These are phyloP conservation scores for Aethionema arabicum DNA, from an alignment of 345 rosid genomes.

Conservation along the genomic window DNA sequence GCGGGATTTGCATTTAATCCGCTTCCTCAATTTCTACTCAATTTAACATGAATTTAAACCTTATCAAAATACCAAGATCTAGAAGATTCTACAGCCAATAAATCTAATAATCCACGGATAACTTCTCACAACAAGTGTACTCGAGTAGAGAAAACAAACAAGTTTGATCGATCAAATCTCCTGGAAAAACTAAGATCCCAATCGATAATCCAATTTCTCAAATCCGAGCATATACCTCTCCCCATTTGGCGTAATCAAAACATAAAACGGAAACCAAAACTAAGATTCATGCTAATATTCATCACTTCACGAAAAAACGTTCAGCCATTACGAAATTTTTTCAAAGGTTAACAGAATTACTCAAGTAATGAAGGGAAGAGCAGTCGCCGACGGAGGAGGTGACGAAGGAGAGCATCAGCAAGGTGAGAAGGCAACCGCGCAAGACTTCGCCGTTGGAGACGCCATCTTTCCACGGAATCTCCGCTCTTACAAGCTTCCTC, in stretches of 20 bases:
- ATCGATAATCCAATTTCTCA: slow-evolving; percentile 3
- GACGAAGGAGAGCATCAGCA: slow-evolving; percentile 68
- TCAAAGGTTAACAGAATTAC: slow-evolving; percentile 38
- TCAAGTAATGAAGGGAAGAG: slow-evolving; percentile 91
- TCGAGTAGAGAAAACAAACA: neutral
- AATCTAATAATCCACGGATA: slow-evolving; percentile 12
- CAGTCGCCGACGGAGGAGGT: slow-evolving; percentile 64
- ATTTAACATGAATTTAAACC: neutral
- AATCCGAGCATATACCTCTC: neutral
- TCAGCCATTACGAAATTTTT: neutral
- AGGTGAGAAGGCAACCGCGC: slow-evolving; percentile 74
- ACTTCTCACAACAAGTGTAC: neutral
- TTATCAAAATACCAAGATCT: neutral
- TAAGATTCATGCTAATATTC: slow-evolving; percentile 9
- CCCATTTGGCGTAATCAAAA: neutral
- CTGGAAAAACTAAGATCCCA: slow-evolving; percentile 10
- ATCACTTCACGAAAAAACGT: neutral
- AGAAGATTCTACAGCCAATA: neutral
- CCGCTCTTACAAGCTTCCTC: slow-evolving; percentile 67
- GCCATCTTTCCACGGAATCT: slow-evolving; percentile 69
- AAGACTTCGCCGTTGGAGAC: slow-evolving; percentile 69
- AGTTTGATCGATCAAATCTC: neutral
- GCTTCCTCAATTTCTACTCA: slow-evolving; percentile 1
- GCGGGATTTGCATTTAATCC: slow-evolving; percentile 3
- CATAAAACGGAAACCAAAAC: neutral